Conservation (phyloP, 352 stramenopile species). For the Phytophthora chlamydospora region DNA sequence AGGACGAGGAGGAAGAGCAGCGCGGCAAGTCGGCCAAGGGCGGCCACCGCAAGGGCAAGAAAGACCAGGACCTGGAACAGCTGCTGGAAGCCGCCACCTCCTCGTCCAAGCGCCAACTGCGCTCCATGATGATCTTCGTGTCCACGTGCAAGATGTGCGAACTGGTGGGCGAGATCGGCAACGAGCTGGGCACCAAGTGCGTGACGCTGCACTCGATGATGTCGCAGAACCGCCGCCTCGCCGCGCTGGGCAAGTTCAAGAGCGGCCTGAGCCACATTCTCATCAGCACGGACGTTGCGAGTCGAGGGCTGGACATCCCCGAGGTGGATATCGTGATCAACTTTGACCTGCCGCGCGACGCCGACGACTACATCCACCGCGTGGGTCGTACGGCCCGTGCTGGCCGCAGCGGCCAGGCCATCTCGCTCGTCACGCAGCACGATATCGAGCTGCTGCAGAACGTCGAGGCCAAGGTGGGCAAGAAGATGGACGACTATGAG, state of each 20-base stretch:
- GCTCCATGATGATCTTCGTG: constrained; percentile 97
- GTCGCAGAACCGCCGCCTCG: constrained; percentile 93
- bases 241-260: constrained; percentile 98
- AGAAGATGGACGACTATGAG: constrained; percentile 93
- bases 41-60: constrained; percentile 39
- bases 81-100: constrained; percentile 24
- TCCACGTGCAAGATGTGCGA: constrained; percentile 96
- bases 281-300: constrained; percentile 97
- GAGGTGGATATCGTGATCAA: constrained; percentile 97
- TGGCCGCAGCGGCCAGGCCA: constrained; percentile 89
- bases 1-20: constrained; percentile 66
- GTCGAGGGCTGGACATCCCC: constrained; percentile 96
- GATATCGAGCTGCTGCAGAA: constrained; percentile 95
- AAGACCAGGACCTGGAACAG: constrained; percentile 35
- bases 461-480: constrained; percentile 91
- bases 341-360: constrained; percentile 94
- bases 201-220: constrained; percentile 97
- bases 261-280: constrained; percentile 92
- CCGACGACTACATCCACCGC: constrained; percentile 98
- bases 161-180: constrained; percentile 94
- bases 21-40: constrained; percentile 36
- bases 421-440: constrained; percentile 95
- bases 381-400: constrained; percentile 96
- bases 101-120: constrained; percentile 42
- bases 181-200: constrained; percentile 92